Evolutionary conservation across 805 yeast genomes (phyloP), one percentile per base, ranked within the genome.

Genomic region (Starmerella vaccinii): DNA sequence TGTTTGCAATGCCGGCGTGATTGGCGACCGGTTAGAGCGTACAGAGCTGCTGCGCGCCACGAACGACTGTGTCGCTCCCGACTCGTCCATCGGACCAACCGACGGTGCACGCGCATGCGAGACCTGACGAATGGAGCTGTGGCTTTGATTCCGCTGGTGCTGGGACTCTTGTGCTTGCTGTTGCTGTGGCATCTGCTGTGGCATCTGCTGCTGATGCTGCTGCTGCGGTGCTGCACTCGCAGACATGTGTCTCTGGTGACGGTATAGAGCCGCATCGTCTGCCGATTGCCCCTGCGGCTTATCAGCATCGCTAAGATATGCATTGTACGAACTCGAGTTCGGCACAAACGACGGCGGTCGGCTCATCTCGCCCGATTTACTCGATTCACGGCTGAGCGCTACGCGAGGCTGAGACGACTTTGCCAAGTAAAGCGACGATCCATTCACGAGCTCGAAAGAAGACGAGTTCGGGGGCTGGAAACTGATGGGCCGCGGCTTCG

Each of bases 401-500:
- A 64, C 68, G 7, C 65, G 57, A 4, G 69, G 68, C 55, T 59
- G 61, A 21, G 66, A 58, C 10, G 61, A 50, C 49, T 52, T 49
- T 16, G 65, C 64, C 37, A 58, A 40, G 40, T 60, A 58, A 32
- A 58, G 46, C 10, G 51, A 42, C 35, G 52, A 37, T 10, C 55
- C 55, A 21, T 38, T 22, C 21, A 24, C 52, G 10, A 48, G 47
- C 48, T 47, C 53, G 34, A 47, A 47, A 12, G 52, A 47, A 4
- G 47, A 22, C 27, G 50, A 21, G n/a, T 34, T 44, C 23, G 68
- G 67, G 4, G 46, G 54, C 61, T 67, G 70, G 61, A 59, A 67
- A 9, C 69, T 65, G 23, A 67, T 63, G 9, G 71, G 71, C 18
- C 71, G 60, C 7, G 69, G 71, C 54, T 63, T 67, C 30, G 56